These are phyloP conservation scores for Tylopilus felleus DNA, from an alignment of 768 basidiomycete genomes.

Conservation along the genomic window DNA sequence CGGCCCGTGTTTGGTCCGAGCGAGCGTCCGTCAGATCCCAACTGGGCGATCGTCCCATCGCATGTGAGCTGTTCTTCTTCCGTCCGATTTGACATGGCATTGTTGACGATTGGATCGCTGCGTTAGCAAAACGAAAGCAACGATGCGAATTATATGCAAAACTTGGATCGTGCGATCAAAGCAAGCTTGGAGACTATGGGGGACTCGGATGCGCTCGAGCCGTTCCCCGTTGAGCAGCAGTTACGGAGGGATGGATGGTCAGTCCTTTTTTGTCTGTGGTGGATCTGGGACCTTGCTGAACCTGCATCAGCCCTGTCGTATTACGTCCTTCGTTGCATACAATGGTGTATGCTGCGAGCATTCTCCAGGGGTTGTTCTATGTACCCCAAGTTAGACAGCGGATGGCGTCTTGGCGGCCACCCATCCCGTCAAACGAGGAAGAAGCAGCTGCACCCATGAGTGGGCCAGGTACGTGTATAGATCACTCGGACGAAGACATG, in stretches of 20 bases:
- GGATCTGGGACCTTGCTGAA: background rate
- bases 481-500: background rate
- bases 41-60: conserved; percentile 69
- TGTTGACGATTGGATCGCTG: background rate
- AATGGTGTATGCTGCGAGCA: conserved; percentile 57
- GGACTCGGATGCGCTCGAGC: conserved; percentile 49
- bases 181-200: conserved; percentile 56
- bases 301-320: conserved; percentile 57
- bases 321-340: conserved; percentile 53
- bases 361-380: conserved; percentile 53
- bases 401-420: conserved; percentile 37
- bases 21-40: conserved; percentile 57
- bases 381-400: conserved; percentile 65
- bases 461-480: conserved; percentile 37
- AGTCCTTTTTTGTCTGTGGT: conserved; percentile 17
- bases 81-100: background rate
- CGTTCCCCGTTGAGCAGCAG: conserved; percentile 48
- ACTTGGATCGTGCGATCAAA: conserved; percentile 66
- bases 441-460: conserved; percentile 27
- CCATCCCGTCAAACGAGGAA: conserved; percentile 11
- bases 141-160: conserved; percentile 55
- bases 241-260: conserved; percentile 59
- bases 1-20: conserved; percentile 54
- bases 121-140: conserved; percentile 32
- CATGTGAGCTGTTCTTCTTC: conserved; percentile 42